Evolutionary conservation across 1,284 basidiomycete genomes (phyloP).

Genomic region (Malassezia restricta): DNA sequence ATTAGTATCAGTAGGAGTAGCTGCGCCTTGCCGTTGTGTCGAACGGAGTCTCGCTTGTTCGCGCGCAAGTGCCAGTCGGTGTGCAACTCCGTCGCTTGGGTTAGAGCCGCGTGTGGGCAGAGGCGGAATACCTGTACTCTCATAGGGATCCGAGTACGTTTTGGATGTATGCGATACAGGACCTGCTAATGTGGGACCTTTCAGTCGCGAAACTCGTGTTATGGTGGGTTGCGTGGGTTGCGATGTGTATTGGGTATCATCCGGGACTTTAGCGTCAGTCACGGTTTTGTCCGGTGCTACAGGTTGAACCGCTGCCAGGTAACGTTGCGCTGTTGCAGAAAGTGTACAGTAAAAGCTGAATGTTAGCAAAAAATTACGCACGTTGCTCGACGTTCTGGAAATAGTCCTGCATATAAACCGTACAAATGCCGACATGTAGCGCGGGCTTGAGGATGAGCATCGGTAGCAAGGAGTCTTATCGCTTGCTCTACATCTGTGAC

Average conservation of each 20-base stretch:
- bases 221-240: not conserved
- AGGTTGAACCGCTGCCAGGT: conserved; percentile 2
- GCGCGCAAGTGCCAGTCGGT: conserved; percentile 11
- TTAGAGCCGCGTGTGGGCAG: not conserved
- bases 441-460: conserved; percentile 49
- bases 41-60: conserved; percentile 7
- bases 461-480: conserved; percentile 48
- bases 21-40: not conserved
- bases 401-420: conserved; percentile 45
- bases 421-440: conserved; percentile 48
- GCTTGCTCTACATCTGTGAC: conserved; percentile 47
- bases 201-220: not conserved
- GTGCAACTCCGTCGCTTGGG: conserved; percentile 15
- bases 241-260: not conserved
- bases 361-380: conserved; percentile 36
- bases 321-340: conserved; percentile 6
- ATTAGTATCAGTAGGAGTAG: not conserved
- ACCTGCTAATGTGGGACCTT: not conserved
- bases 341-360: conserved; percentile 3
- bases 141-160: not conserved
- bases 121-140: not conserved
- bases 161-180: not conserved
- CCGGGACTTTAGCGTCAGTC: not conserved
- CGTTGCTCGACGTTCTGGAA: conserved; percentile 49
- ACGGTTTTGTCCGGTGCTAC: not conserved